These are phyloP conservation scores for Vigna mungo DNA, from an alignment of 306 rosid genomes.

Conservation along the genomic window DNA sequence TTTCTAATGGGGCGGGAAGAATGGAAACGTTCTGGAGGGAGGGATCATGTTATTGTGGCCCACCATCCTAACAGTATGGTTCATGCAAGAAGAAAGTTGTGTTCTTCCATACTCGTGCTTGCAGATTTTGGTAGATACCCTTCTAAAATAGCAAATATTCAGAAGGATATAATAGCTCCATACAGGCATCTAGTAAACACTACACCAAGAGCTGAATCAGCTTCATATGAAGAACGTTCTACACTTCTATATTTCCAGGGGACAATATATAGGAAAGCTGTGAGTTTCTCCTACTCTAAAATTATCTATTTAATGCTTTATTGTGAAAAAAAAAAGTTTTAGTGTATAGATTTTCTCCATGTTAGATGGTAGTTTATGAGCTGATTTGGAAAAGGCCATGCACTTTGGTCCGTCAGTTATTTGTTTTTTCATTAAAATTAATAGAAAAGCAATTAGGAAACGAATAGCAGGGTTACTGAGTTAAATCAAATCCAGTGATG, in stretches of 20 bases:
- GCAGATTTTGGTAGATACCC: conserved; percentile 27
- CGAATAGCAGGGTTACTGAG: neutral
- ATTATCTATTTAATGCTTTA: neutral
- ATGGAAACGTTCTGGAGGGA: conserved; percentile 16
- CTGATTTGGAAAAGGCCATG: neutral
- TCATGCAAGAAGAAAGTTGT: neutral
- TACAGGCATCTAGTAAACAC: conserved; percentile 12
- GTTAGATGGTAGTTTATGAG: neutral
- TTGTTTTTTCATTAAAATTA: neutral
- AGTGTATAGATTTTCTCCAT: neutral
- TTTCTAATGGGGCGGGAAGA: conserved; percentile 2
- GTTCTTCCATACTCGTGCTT: conserved; percentile 10
- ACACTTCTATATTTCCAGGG: conserved; percentile 20
- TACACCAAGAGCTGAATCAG: neutral
- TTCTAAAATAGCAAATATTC: neutral
- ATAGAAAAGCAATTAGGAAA: neutral
- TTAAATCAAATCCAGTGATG: neutral
- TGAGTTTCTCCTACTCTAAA: neutral
- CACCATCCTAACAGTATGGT: conserved; percentile 19
- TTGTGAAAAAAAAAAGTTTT: too few species aligned
- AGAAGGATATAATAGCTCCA: conserved; percentile 13
- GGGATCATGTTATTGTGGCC: conserved; percentile 10
- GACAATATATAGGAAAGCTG: conserved; percentile 6
- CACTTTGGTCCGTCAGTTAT: neutral
- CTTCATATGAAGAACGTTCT: conserved; percentile 10